Conservation (phyloP, 73 alveolate species). For the Effrenium voratum region DNA sequence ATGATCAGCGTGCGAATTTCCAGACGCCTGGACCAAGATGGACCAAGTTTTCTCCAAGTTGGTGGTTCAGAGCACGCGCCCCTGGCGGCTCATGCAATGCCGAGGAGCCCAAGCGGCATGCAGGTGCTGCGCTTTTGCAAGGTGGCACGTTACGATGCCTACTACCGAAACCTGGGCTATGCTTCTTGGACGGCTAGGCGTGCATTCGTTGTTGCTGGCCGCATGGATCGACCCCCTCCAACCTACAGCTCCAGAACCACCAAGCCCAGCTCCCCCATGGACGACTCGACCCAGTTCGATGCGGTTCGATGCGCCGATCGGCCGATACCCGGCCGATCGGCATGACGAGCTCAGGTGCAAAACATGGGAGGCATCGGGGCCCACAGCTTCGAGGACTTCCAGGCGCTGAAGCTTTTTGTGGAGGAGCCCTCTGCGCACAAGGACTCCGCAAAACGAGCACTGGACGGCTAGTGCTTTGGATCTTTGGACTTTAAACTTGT, state of each 20-base stretch:
- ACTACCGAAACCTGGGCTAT: constrained; percentile 49
- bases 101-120: constrained; percentile 72
- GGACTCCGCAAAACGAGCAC: too few species aligned
- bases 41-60: neutral
- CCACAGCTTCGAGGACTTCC: constrained; percentile 48
- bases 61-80: neutral
- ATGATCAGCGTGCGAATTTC: constrained; percentile 73
- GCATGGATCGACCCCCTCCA: too few species aligned
- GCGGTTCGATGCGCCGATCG: too few species aligned
- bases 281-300: too few species aligned
- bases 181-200: neutral
- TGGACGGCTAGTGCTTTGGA: too few species aligned
- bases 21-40: neutral
- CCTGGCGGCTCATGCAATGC: neutral
- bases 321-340: too few species aligned
- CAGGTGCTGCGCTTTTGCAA: constrained; percentile 86
- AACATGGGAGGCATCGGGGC: constrained; percentile 88
- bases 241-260: too few species aligned
- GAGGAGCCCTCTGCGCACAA: constrained; percentile 73
- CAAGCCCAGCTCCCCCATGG: too few species aligned
- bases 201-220: too few species aligned
- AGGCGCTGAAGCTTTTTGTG: constrained; percentile 48
- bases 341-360: constrained; percentile 36
- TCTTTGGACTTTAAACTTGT: too few species aligned
- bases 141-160: constrained; percentile 81